Evolutionary conservation across 2,329 filamentous ascomycete genomes (phyloP).

Genomic region (Nannizzia gypsea): DNA sequence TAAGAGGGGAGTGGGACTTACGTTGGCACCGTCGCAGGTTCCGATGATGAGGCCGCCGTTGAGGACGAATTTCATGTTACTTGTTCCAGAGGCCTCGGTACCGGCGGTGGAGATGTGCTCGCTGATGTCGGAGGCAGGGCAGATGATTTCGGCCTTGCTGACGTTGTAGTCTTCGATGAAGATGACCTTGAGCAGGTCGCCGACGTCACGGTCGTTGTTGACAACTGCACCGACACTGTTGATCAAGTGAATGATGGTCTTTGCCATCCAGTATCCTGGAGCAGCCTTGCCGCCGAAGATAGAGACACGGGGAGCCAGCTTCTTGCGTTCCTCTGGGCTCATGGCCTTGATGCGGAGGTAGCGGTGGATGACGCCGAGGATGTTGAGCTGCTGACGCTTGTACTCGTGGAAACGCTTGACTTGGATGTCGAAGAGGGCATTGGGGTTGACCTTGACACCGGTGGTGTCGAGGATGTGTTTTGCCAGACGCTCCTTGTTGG

Average conservation of each 20-base stretch:
- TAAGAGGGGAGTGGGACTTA: constrained; percentile 38
- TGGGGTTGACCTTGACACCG: constrained; percentile 71
- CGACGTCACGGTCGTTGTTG: constrained; percentile 84
- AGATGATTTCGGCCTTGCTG: constrained; percentile 96
- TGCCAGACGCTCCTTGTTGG: constrained; percentile 86
- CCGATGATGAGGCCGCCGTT: constrained; percentile 96
- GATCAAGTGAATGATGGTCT: constrained; percentile 94
- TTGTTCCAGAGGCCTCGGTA: constrained; percentile 77
- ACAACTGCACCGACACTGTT: constrained; percentile 83
- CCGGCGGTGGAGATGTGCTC: constrained; percentile 98
- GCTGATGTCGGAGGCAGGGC: constrained; percentile 86
- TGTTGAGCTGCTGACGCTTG: constrained; percentile 97
- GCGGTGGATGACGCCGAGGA: constrained; percentile 92
- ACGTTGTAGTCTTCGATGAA: constrained; percentile 99
- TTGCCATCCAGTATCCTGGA: constrained; percentile 99
- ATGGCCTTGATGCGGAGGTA: constrained; percentile 83
- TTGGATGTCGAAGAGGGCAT: constrained; percentile 87
- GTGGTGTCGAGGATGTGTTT: constrained; percentile 78
- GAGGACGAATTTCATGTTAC: constrained; percentile 99
- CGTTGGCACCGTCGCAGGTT: constrained; percentile 94
- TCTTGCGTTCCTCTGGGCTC: constrained; percentile 72
- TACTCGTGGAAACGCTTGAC: constrained; percentile 99
- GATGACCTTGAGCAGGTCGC: constrained; percentile 89
- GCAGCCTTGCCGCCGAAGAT: constrained; percentile 98
- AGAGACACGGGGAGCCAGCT: constrained; percentile 73